Evolutionary conservation across 1,284 basidiomycete genomes (phyloP).

Genomic region (Pseudozyma sp.): DNA sequence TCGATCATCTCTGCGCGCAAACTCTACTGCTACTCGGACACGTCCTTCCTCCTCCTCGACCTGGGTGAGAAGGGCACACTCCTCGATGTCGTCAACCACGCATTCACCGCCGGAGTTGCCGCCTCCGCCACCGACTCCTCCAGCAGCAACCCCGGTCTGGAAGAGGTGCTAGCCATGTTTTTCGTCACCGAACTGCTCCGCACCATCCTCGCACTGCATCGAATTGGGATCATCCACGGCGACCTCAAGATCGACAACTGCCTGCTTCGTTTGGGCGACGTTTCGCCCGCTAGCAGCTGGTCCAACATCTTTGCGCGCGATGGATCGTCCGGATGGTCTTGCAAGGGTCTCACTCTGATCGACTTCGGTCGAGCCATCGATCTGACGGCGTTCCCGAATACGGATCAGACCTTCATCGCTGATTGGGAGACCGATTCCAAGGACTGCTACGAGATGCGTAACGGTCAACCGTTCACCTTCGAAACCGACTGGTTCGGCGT

Average conservation of each 20-base stretch:
- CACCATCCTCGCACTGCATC: conserved; percentile 84
- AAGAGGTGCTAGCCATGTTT: conserved; percentile 94
- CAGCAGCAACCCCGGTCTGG: conserved; percentile 74
- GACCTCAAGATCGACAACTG: conserved; percentile 99
- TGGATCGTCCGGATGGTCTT: conserved; percentile 84
- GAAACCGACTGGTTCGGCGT: conserved; percentile 96
- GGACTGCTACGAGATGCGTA: conserved; percentile 92
- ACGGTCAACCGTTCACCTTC: conserved; percentile 86
- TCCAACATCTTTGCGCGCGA: conserved; percentile 78
- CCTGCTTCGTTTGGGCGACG: conserved; percentile 84
- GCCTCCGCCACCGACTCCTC: conserved; percentile 70
- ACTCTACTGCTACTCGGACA: conserved; percentile 73
- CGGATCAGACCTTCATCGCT: conserved; percentile 80
- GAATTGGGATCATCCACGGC: conserved; percentile 88
- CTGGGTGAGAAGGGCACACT: conserved; percentile 91
- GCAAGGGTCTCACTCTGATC: conserved; percentile 90
- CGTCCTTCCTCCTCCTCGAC: conserved; percentile 89
- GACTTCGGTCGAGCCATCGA: conserved; percentile 97
- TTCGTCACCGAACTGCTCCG: conserved; percentile 91
- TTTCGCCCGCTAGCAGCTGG: conserved; percentile 78
- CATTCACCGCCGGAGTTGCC: conserved; percentile 70
- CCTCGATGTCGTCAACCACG: conserved; percentile 88
- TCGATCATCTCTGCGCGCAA: conserved; percentile 61
- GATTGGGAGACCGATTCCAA: conserved; percentile 81
- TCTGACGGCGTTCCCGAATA: conserved; percentile 76